Conservation (phyloP, 495 filamentous ascomycete species). For the Cairneyella variabilis region DNA sequence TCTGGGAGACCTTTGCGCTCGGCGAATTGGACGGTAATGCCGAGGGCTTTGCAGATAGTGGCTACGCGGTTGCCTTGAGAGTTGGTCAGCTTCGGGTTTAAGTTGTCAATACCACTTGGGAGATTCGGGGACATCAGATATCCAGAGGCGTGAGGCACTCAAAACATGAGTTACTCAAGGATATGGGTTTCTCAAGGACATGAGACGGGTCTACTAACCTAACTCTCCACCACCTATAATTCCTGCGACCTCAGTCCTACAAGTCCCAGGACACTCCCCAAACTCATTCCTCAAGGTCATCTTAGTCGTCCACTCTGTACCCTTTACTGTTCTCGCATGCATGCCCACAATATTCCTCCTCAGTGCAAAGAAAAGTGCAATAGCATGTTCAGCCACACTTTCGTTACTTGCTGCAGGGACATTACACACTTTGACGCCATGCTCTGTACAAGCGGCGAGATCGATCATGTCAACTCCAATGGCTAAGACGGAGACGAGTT, state of each 20-base stretch:
- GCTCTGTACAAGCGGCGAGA: slow-evolving; percentile 36
- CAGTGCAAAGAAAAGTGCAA: slow-evolving; percentile 50
- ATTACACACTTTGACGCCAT: slow-evolving; percentile 43
- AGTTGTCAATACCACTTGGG: no score
- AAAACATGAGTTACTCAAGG: no score
- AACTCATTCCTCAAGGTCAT: slow-evolving; percentile 29
- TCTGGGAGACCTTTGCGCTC: slow-evolving; percentile 38
- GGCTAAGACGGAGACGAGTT: slow-evolving; percentile 45
- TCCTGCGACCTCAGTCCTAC: slow-evolving; percentile 38
- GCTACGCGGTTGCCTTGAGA: slow-evolving; percentile 33
- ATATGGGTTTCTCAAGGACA: no score
- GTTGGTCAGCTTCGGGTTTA: no score
- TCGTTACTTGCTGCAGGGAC: slow-evolving; percentile 46
- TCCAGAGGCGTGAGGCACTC: no score
- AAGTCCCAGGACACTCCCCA: slow-evolving; percentile 37
- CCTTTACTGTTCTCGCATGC: slow-evolving; percentile 34
- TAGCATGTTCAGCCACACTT: slow-evolving; percentile 50
- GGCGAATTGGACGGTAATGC: slow-evolving; percentile 50
- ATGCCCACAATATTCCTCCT: slow-evolving; percentile 43
- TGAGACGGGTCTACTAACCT: no score
- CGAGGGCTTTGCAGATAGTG: slow-evolving; percentile 31
- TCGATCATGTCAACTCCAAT: slow-evolving; percentile 51
- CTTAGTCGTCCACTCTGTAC: slow-evolving; percentile 26
- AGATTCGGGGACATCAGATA: no score
- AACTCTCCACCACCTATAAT: slow-evolving; percentile 52